Conservation (phyloP, 352 stramenopile genomes). For the Globisporangium nunn region DNA sequence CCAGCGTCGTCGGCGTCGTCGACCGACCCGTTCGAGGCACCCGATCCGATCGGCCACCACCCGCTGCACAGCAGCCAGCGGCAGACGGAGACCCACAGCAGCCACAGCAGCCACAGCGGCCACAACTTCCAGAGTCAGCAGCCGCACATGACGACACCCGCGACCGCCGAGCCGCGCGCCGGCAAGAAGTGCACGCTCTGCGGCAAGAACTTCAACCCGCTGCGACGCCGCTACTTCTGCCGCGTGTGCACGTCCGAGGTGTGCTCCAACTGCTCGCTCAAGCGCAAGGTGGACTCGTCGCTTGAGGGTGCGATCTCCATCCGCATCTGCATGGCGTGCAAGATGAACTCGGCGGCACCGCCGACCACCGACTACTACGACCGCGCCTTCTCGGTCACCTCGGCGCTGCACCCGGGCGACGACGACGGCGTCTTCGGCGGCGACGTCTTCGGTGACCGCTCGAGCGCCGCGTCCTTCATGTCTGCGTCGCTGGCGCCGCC, state of each 20-base stretch:
- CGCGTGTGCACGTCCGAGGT: slow-evolving; percentile 52
- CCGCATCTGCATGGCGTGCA: slow-evolving; percentile 74
- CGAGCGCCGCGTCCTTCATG: slow-evolving; percentile 13
- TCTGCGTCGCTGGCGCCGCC: slow-evolving; percentile 4
- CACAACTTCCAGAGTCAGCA: background rate
- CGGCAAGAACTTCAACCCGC: slow-evolving; percentile 76
- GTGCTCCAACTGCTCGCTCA: slow-evolving; percentile 68
- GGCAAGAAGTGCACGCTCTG: slow-evolving; percentile 67
- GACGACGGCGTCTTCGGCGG: slow-evolving; percentile 13
- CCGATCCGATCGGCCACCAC: background rate
- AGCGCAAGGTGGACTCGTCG: slow-evolving; percentile 26
- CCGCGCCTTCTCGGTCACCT: slow-evolving; percentile 35
- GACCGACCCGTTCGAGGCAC: background rate
- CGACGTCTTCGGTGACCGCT: slow-evolving; percentile 10
- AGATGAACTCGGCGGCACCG: slow-evolving; percentile 44
- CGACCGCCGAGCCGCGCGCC: slow-evolving; percentile 2
- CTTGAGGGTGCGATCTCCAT: slow-evolving; percentile 30
- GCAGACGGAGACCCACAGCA: slow-evolving; percentile 9
- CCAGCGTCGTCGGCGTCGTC: background rate
- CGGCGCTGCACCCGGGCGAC: slow-evolving; percentile 13
- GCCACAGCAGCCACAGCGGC: slow-evolving; percentile 1
- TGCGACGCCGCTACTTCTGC: slow-evolving; percentile 70
- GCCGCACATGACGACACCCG: slow-evolving; percentile 1
- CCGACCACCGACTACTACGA: slow-evolving; percentile 52
- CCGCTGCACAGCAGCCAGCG: slow-evolving; percentile 16